Evolutionary conservation across 495 filamentous ascomycete species (phyloP).

Genomic region (Xylaria flabelliformis): DNA sequence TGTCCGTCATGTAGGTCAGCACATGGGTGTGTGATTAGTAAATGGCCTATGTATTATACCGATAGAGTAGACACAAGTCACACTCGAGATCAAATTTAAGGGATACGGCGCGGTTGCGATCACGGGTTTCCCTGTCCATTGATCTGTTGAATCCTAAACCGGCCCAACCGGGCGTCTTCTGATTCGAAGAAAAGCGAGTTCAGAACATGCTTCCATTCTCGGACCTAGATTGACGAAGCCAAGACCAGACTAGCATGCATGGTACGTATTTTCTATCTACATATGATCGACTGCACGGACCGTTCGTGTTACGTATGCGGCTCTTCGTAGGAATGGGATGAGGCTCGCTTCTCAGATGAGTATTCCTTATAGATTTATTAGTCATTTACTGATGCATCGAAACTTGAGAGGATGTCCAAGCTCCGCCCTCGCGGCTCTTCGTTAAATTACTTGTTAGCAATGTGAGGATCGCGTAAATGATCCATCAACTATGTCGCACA

Average conservation of each 20-base stretch:
- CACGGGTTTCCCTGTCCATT: conserved; percentile 11
- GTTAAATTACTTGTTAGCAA: background rate
- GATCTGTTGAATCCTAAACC: background rate
- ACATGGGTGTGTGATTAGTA: conserved; percentile 19
- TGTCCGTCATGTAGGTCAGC: background rate
- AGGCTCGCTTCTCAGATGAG: conserved; percentile 10
- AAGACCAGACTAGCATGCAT: background rate
- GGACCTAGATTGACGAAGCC: conserved; percentile 10
- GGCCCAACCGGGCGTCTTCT: conserved; percentile 15
- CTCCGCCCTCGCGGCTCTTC: conserved; percentile 15
- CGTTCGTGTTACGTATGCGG: conserved; percentile 20
- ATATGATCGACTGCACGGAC: conserved; percentile 14
- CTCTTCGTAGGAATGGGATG: conserved; percentile 25
- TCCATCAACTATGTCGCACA: background rate
- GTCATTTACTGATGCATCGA: background rate
- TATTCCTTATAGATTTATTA: conserved; percentile 13
- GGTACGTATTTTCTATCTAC: conserved; percentile 5
- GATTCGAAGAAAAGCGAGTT: conserved; percentile 18
- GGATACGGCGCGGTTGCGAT: conserved; percentile 9
- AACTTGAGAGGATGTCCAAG: background rate
- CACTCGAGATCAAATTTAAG: conserved; percentile 1
- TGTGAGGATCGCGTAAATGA: background rate
- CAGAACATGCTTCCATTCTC: background rate
- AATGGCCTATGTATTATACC: background rate
- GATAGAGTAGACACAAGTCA: background rate